Evolutionary conservation across 2,329 filamentous ascomycete species (phyloP), one percentile per base, ranked within the genome.

Genomic region (Cordyceps tenuipes): DNA sequence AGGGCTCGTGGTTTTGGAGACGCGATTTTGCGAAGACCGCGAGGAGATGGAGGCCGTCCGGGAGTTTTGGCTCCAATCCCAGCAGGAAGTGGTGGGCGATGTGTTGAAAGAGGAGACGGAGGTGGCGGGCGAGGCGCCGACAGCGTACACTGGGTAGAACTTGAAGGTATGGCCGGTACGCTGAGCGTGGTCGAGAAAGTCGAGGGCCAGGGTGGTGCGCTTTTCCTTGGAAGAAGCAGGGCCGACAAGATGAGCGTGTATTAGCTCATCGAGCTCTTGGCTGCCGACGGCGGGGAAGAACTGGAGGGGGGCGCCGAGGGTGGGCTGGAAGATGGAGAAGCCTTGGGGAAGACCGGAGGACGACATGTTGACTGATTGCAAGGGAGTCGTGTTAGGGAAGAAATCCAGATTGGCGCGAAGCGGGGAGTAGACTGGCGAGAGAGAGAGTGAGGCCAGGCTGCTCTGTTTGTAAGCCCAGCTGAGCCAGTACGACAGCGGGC

Each of bases 231-330:
- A 79, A 29, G 80, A 75, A 55, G 73, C 76, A 54, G 79, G 68
- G 54, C 82, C 81, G 51, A 80, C 72, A 54, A 86, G 70, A 69
- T 84, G 85, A 63, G 78, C 76, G 69, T 83, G 74, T 66, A 87
- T 78, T 69, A 87, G 72, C 57, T 80, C 74, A 66, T 86, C 82
- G 57, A 87, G 77, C 70, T 89, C 79, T 72, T 81, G 66, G 62
- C 80, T 76, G 68, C 86, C 76, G 72, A 90, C 75, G 67, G 86
- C 74, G 75, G 90, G 80, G 70, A 85, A 73, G 80, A 90, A 85
- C 73, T 90, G 76, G 60, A 87, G 76, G 62, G 79, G 73, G 52
- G 79, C 77, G 56, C 83, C 83, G 59, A 83, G 74, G 53, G 76
- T 70, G 48, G 82, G 77, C 75, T 87, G 84, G 68, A 79, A 83